These are phyloP conservation scores for Protomyces macrosporus DNA, from an alignment of 1,139 yeast species.

Conservation along the genomic window DNA sequence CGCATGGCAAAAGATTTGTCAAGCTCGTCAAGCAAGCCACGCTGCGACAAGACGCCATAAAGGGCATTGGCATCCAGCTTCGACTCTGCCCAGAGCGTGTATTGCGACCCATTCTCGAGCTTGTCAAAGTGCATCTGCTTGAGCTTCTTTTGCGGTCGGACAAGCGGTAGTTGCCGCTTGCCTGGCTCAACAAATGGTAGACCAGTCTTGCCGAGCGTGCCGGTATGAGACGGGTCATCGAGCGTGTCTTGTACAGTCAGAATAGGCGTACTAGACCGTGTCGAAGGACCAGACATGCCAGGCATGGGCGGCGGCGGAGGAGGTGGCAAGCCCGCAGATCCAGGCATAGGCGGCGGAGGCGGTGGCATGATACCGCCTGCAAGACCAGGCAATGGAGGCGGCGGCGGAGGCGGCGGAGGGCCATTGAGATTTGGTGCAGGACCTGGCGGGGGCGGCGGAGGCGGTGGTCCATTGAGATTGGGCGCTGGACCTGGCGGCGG, in stretches of 20 bases:
- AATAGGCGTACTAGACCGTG: conserved; percentile 3
- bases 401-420: conserved; percentile 32
- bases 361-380: conserved; percentile 34
- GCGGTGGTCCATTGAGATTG: conserved; percentile 34
- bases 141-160: conserved; percentile 58
- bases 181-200: conserved; percentile 26
- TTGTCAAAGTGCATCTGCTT: conserved; percentile 97
- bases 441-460: conserved; percentile 41
- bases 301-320: conserved; percentile 32
- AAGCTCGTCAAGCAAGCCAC: conserved; percentile 73
- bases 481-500: conserved; percentile 27
- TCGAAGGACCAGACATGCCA: background rate
- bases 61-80: conserved; percentile 44
- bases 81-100: conserved; percentile 75
- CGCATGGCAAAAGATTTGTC: conserved; percentile 71
- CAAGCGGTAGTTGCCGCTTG: conserved; percentile 26
- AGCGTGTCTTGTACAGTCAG: conserved; percentile 26
- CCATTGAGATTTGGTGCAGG: conserved; percentile 39
- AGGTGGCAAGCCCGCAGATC: conserved; percentile 31
- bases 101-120: conserved; percentile 51
- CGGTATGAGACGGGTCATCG: conserved; percentile 21
- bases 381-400: conserved; percentile 34
- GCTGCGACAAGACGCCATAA: conserved; percentile 53
- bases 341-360: conserved; percentile 35
- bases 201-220: conserved; percentile 27